Base-by-base conservation (phyloP, 2,329 filamentous ascomycete species). In the Penicillium sp. region DNA sequence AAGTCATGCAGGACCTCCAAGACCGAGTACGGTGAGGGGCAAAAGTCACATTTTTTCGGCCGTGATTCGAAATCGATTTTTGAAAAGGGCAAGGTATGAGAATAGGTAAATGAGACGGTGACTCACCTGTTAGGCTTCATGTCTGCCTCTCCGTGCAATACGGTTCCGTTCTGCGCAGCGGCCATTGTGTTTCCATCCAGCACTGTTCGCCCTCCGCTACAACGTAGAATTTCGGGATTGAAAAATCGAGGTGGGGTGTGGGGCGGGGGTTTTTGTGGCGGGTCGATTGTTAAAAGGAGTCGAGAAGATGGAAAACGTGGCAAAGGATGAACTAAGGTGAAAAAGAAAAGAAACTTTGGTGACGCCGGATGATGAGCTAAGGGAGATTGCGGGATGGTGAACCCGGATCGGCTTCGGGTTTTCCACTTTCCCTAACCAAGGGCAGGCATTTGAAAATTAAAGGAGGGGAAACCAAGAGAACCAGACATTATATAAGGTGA, bases 91-190 rank as follows among this genome's bases (percentile, higher is more conserved):
- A 14, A 14, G 13, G 29, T 31, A 31, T 11, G 9, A 29, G 10
- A 29, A 11, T 29, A 14, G 29, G 29, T 3, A 31, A 31, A 14
- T 16, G 31, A 33, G 31, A 33, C 31, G 31, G 13, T 50, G 57
- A 79, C 83, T 80, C 80, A 86, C 84, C 80, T 83, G 73, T 83
- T 80, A 58, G 82, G 79, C 73, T 86, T 85, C 68, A 83, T 80
- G 67, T 86, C 84, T 51, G 81, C 80, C 54, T 84, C 83, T 58
- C 78, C 78, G 66, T 80, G 76, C 66, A 78, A 73, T 65, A 80
- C 82, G 65, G 77, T 74, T 72, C 77, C 76, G 72, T 77, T 77
- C 62, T 75, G 71, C 69, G 72, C 69, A 68, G 75, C 70, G 68
- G 76, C 75, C 77, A 79, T 69, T 65, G 67, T 59, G 67, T 64